Evolutionary conservation across 441 rosid genomes (phyloP), one percentile per base, ranked within the genome.

Genomic region (Adansonia gregorii): DNA sequence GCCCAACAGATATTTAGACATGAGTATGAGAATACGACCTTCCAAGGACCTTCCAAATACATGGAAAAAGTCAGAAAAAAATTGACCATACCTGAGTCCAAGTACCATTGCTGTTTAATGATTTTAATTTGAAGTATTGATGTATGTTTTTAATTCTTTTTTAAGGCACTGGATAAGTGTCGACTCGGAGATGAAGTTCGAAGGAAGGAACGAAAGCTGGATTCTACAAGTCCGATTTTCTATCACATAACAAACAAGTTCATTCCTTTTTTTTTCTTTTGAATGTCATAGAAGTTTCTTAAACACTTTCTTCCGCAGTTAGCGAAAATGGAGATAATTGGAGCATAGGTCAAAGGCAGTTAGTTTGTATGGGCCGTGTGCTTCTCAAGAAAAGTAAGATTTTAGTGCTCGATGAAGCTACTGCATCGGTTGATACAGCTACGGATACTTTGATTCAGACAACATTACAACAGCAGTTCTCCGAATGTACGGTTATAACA

Each of bases 291-390:
- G 22, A 54, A 22, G 20, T 19, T 58, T 9, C 22, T 20, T 58
- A 58, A 58, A 31, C 39, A 31, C 39, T 56, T 72, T 78, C 19
- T 78, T 31, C 31, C 68, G 77, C 84, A 92, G 98, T 92, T 39
- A 79, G 85, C 0, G 94, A 95, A 80, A 91, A 94, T 79, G 99
- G 98, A 82, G 97, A 90, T 78, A 95, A 93, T 73, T 93, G 97
- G 98, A 93, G 99, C 75, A 89, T 93, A 91, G 98, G 97, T 10
- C 97, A 94, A 82, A 89, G 98, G 75, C 97, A 95, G 79, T 83
- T 94, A 1, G 94, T 91, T 20, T 95, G 99, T 85, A 94, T 95
- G 0, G 97, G 97, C 0, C 91, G 93, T 54, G 93, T 90, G 56
- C 85, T 90, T 45, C 88, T 94, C 0, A 94, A 94, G 88, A 91